Evolutionary conservation across 495 filamentous ascomycete species (phyloP).

Genomic region (Tuber brumale): DNA sequence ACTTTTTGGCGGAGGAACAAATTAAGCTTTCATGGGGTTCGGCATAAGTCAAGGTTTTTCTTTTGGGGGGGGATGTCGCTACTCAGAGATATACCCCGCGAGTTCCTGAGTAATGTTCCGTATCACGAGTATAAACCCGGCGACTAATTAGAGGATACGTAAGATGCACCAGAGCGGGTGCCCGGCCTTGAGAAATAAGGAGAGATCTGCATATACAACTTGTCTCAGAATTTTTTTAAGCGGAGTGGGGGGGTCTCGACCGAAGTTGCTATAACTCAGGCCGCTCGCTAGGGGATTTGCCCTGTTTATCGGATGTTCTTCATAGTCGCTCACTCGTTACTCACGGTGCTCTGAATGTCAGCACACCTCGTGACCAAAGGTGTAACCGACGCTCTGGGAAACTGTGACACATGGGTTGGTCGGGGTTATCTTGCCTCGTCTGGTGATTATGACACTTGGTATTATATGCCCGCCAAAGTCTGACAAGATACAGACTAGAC

Average conservation of each 20-base stretch:
- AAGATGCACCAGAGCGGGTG: not conserved
- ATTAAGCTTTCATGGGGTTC: not conserved
- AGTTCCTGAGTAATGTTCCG: not conserved
- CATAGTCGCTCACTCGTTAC: not conserved
- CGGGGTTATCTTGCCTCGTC: slow-evolving; percentile 3
- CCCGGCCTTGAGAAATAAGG: not conserved
- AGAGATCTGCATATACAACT: not conserved
- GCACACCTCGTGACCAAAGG: not conserved
- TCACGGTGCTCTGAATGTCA: not conserved
- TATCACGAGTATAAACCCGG: not conserved
- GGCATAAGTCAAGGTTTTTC: not conserved
- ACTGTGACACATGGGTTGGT: slow-evolving; percentile 25
- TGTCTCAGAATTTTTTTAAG: not conserved
- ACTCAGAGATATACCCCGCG: not conserved
- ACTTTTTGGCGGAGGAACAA: not conserved
- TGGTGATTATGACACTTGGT: slow-evolving; percentile 11
- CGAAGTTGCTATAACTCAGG: not conserved
- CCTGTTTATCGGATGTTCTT: not conserved
- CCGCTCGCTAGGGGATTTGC: not conserved
- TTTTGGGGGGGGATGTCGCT: not conserved
- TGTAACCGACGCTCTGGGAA: not conserved
- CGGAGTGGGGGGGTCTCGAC: not conserved
- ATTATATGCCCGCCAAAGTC: not conserved
- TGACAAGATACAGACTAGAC: slow-evolving; percentile 6
- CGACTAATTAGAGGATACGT: not conserved